Percentiles rank a stretch among this genome's conserved stretches.
Conservation (phyloP, 129 eudicot genomes). For the Flaveria linearis region DNA sequence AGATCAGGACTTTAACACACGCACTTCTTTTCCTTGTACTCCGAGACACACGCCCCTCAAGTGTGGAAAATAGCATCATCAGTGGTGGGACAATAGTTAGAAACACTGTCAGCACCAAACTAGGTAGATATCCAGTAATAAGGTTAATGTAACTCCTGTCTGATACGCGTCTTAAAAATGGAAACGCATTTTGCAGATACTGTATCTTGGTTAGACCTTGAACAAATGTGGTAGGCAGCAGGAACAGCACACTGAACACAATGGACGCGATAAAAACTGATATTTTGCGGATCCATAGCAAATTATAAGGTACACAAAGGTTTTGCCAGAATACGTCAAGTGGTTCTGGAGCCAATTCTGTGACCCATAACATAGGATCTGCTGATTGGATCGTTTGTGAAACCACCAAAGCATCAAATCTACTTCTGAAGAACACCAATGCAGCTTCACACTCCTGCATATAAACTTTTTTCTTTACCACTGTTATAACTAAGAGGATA, state of each 20-base stretch:
- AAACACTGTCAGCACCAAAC: slow-evolving; percentile 78
- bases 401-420: slow-evolving; percentile 87
- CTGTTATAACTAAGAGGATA: neutral
- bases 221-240: slow-evolving; percentile 70
- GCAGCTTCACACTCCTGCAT: slow-evolving; percentile 93
- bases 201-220: slow-evolving; percentile 73
- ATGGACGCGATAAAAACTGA: slow-evolving; percentile 60
- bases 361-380: slow-evolving; percentile 92
- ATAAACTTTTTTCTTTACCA: neutral
- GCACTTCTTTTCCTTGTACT: slow-evolving; percentile 85
- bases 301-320: slow-evolving; percentile 69
- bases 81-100: slow-evolving; percentile 69
- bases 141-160: slow-evolving; percentile 61
- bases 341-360: slow-evolving; percentile 86
- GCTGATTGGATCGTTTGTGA: slow-evolving; percentile 68
- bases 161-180: slow-evolving; percentile 49
- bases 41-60: slow-evolving; percentile 87
- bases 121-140: slow-evolving; percentile 89
- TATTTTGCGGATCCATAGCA: slow-evolving; percentile 80
- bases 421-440: slow-evolving; percentile 80
- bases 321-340: slow-evolving; percentile 77
- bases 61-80: slow-evolving; percentile 79
- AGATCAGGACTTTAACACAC: slow-evolving; percentile 71
- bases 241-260: slow-evolving; percentile 62
- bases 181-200: slow-evolving; percentile 56